Evolutionary conservation across 805 yeast species (phyloP), one percentile per base, ranked within the genome.

Genomic region (Millerozyma miso): DNA sequence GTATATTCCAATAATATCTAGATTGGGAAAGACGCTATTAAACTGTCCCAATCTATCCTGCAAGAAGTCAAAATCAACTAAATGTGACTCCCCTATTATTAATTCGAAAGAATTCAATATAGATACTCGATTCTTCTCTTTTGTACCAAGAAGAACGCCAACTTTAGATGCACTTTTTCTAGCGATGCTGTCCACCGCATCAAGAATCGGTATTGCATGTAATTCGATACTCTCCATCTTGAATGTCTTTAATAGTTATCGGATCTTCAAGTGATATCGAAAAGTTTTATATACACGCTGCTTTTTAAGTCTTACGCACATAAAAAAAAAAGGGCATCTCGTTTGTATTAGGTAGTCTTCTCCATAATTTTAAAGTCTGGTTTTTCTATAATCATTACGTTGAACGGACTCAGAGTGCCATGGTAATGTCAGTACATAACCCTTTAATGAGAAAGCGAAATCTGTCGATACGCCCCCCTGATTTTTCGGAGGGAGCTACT

Each of bases 381-480:
- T 7, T 23, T 7, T 23, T 23, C 29, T 23, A 23, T 7, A 10
- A 23, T 23, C 6, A 7, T 7, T 6, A 7, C 6, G 29, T 10
- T 23, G 10, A 23, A 23, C 29, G 10, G 29, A 23, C 10, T 7
- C 29, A 23, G 10, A 10, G 29, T 23, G 29, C 29, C 35, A 64
- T 65, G 69, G 63, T 60, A 45, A 64, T 67, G 68, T 61, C 70
- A 40, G 54, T 64, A 41, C 67, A 61, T 51, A 70, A 67, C 39
- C 69, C 70, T 15, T 45, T 60, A 43, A 46, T 63, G 39, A 55
- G 71, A 44, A 66, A 66, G 51, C 39, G 39, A 26, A 19, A 26
- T 23, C 4, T 37, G 15, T 13, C 34, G n/a, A 32, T 15, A 7
- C 13, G 32, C 4, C 15, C 19, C 20, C 38, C 38, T 17, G 19